Evolutionary conservation across 345 rosid species (phyloP), one percentile per base, ranked within the genome.

Genomic region (Triadica sebifera): DNA sequence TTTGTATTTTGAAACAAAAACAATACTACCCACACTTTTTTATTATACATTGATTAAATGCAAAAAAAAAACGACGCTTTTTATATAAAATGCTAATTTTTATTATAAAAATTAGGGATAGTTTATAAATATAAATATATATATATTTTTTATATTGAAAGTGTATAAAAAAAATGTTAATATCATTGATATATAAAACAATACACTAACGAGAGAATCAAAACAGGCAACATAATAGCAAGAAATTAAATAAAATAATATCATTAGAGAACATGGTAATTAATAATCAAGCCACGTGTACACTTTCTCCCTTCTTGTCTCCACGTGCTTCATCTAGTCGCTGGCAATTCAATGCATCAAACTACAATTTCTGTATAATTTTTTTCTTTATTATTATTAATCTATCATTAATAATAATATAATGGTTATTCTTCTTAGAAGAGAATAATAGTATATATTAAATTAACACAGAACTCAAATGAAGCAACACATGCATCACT

Each of bases 261-360:
- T 16, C 8, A 55, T 17, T 65, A 45, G 20, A 5, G n/a, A 53
- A 24, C 3, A 12, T 50, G 70, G 11, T 19, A 19, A 51, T 34
- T 29, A 29, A 29, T 29, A 29, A 29, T 29, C 1, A 29, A 29
- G 34, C 34, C 34, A 62, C 8, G 29, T 46, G 29, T 10, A 49
- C 39, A 70, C 34, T 11, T 9, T 17, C 49, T 57, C 57, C 38
- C 39, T 45, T 51, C 25, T 61, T 25, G 60, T 43, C 58, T 38
- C 45, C 81, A 78, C 79, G 62, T 78, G 81, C 29, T 56, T 67
- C 51, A 57, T 78, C 71, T 47, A 29, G n/a, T 50, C 43, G 34
- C 64, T 65, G 77, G 22, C 62, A 74, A 72, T 84, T 76, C 87
- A 79, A 71, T 81, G 84, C 81, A 84, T 78, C 81, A 74, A 79